Evolutionary conservation across 1,139 yeast species (phyloP).

Genomic region (Candida tetrigidarum): DNA sequence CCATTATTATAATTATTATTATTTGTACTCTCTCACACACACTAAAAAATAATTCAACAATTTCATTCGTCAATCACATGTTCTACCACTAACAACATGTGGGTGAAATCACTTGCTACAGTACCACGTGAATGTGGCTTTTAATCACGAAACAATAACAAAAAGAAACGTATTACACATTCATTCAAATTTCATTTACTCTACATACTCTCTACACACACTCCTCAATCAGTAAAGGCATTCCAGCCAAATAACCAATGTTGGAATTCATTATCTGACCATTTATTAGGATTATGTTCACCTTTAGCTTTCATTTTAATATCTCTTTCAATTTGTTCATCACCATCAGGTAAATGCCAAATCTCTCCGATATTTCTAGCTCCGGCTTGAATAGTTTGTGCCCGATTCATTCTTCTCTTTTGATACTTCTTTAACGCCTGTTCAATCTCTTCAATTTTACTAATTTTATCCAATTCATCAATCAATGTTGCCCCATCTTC

Average conservation of each 20-base stretch:
- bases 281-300: constrained; percentile 18
- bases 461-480: constrained; percentile 18
- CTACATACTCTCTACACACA: no score
- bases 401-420: constrained; percentile 28
- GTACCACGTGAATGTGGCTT: no score
- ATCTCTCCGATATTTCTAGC: constrained; percentile 25
- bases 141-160: no score
- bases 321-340: constrained; percentile 26
- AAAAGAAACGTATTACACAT: no score
- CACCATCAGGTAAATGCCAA: constrained; percentile 31
- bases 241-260: constrained; percentile 19
- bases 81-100: no score
- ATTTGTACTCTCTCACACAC: no score
- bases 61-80: no score
- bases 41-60: no score
- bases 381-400: constrained; percentile 27
- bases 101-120: no score
- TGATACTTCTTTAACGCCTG: constrained; percentile 20
- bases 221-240: constrained; percentile 15
- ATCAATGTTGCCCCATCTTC: constrained; percentile 32
- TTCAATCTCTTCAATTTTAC: constrained; percentile 18
- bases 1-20: no score
- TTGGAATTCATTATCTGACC: constrained; percentile 19
- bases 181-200: no score
- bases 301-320: constrained; percentile 11